Base-by-base conservation (phyloP, 2,329 filamentous ascomycete species). In the Paraphaeosphaeria minitans region DNA sequence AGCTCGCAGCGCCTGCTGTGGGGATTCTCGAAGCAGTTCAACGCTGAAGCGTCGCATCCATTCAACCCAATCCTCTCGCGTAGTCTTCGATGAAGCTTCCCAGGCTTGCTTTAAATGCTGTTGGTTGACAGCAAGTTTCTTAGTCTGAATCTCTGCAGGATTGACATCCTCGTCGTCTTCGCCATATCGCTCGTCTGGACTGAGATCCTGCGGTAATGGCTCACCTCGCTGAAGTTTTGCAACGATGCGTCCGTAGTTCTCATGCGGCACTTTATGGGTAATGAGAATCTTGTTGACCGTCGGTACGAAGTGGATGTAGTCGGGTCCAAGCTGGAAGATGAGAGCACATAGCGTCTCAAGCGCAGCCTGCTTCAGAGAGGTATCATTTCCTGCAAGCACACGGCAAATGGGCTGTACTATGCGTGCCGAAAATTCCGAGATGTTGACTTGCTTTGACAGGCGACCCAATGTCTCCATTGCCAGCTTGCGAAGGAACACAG, bases 41-140 rank as follows among this genome's bases (percentile, higher is more conserved):
- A 97, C 94, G 73, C 94, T 98, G 79, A 99, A 97, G 29, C 94
- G 87, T 61, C 96, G 88, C 78, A 99, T 92, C 95, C 95, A 99
- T 76, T 99, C 95, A 70, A 97, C 92, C 95, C 95, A 99, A 78
- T 99, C 95, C 74, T 99, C 95, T 69, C 93, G 93, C 10, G 95
- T 99, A 0, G 94, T 97, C 73, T 97, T 97, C 60, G 96, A 93
- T 59, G 90, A 93, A 0, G 96, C 95, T 68, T 98, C 95, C 95
- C 95, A 99, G 0, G 96, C 95, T 63, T 90, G 90, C 78, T 98
- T 97, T 22, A 99, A 82, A 81, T 99, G 96, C 63, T 98, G 93
- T 52, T 97, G 93, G 67, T 99, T 99, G 77, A 98, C 94, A 61
- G 96, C 93, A 35, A 98, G 84, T 78, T 98, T 98, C 82, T 97